Base-by-base conservation (phyloP, 192 early-diverging fungal genomes). In the Cladochytrium replicatum region DNA sequence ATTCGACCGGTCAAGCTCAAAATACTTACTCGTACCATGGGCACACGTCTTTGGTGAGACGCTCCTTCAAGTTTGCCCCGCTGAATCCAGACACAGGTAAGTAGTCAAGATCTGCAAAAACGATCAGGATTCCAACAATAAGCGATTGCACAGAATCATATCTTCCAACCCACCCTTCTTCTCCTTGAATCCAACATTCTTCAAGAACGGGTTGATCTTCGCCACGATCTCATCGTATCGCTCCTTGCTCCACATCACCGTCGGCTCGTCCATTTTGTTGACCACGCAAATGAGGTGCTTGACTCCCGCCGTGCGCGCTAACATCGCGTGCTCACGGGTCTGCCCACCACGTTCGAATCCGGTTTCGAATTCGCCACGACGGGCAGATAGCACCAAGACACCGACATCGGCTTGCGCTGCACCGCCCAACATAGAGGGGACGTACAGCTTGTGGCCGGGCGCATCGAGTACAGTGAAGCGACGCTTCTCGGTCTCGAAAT, bases 211-310 rank as follows among this genome's bases (percentile, higher is more conserved):
- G 41, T 80, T 58, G 29, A 96, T 68, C 60, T 93, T 97, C 41
- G 53, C 28, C 31, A 87, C 64, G 62, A 82, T 82, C 54, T 99
- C 93, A 62, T 97, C 89, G 64, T 93, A 99, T 52, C 87, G 68
- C 44, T 69, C 85, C 77, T 96, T 85, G 60, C 80, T 71, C 93
- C 93, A 99, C 39, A 64, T 46, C 30, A 99, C 96, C 5, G 96
- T 99, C 11, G 85, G 77, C 55, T 99, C 96, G 58, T 99, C 96
- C 96, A 99, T 99, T 81, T 99, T 99, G 81, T 99, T 99, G 66
- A 99, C 81, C 28, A 84, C 96, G 44, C 95, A 75, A 43, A 99
- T 74, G 45, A 99, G 57, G 37, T 84, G 41, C 69, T 89, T 91
- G 51, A 99, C 87, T 41, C 96, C 93, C n/a, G 85, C 81, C 17